These are phyloP conservation scores for Umbelopsis sp. DNA, from an alignment of 192 early-diverging fungal genomes.

Conservation along the genomic window DNA sequence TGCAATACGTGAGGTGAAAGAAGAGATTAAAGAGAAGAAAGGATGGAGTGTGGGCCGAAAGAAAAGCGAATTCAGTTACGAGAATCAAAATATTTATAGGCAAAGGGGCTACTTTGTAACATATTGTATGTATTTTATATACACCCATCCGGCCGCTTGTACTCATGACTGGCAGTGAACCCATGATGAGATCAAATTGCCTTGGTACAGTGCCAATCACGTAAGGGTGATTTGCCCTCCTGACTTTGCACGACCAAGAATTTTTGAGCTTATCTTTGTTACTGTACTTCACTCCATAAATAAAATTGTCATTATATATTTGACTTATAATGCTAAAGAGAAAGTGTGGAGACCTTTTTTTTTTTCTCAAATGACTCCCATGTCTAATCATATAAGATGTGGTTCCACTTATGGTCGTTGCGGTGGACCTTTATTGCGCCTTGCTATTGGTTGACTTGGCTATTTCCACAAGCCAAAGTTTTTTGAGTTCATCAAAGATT, in stretches of 20 bases:
- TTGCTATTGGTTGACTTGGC: too few relatives aligned
- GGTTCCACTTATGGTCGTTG: too few relatives aligned
- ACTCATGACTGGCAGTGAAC: slow-evolving; percentile 9
- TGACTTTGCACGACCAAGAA: not conserved
- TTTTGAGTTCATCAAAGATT: too few relatives aligned
- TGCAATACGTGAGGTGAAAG: not conserved
- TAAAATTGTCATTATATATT: too few relatives aligned
- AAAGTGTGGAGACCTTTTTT: too few relatives aligned
- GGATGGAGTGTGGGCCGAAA: not conserved
- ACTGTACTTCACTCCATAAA: too few relatives aligned
- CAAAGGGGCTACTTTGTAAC: not conserved
- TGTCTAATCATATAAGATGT: too few relatives aligned
- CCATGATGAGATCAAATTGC: slow-evolving; percentile 21
- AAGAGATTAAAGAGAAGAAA: not conserved
- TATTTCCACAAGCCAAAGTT: too few relatives aligned
- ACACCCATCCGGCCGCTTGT: not conserved
- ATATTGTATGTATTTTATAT: slow-evolving; percentile 14
- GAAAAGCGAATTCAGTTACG: slow-evolving; percentile 5
- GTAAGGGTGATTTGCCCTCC: not conserved
- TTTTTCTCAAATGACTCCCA: too few relatives aligned
- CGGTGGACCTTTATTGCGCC: too few relatives aligned
- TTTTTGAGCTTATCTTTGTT: too few relatives aligned
- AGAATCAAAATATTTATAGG: slow-evolving; percentile 21
- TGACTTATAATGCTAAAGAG: too few relatives aligned
- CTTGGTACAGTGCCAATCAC: not conserved